A percentile compares a stretch with the other conserved stretches of the same genome.
These are phyloP conservation scores for Sphagnum tenellum DNA, from an alignment of 225 moss, liverwort and hornwort species.

Conservation along the genomic window DNA sequence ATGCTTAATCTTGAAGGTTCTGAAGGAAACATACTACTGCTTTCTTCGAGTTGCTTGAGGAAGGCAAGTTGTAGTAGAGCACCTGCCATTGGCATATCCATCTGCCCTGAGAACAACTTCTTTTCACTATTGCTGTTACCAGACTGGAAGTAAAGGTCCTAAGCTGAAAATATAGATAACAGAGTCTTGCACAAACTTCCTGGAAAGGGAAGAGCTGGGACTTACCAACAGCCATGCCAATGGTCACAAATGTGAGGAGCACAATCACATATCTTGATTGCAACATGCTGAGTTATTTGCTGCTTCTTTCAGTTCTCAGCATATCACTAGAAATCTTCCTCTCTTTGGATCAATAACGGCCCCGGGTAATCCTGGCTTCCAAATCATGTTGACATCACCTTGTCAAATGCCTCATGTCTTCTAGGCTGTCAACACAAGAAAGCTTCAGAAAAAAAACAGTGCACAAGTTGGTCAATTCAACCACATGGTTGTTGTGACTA, in stretches of 20 bases:
- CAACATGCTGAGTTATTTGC: constrained; percentile 14
- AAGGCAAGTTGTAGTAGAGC: constrained; percentile 50
- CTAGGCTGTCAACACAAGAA: too few species aligned
- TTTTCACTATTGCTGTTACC: background rate
- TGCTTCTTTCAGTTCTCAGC: too few species aligned
- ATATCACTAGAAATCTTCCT: too few species aligned
- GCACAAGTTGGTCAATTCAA: too few species aligned
- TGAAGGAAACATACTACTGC: constrained; percentile 20
- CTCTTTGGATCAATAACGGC: too few species aligned
- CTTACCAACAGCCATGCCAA: constrained; percentile 65
- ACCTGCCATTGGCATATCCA: constrained; percentile 24
- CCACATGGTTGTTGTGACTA: too few species aligned
- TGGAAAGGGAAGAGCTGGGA: background rate
- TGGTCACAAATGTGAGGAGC: constrained; percentile 50
- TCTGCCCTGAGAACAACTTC: background rate
- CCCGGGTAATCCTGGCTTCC: too few species aligned
- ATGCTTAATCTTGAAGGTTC: too few species aligned
- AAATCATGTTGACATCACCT: too few species aligned
- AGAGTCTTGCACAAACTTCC: background rate
- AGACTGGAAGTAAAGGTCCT: too few species aligned
- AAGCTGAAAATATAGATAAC: background rate
- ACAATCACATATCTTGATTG: constrained; percentile 40
- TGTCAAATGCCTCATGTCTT: too few species aligned
- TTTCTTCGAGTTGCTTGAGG: constrained; percentile 51
- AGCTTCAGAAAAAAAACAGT: too few species aligned